phyloP scores from a whole-genome alignment of 495 filamentous ascomycete species.

The Astrocystis sublimbata region DNA sequence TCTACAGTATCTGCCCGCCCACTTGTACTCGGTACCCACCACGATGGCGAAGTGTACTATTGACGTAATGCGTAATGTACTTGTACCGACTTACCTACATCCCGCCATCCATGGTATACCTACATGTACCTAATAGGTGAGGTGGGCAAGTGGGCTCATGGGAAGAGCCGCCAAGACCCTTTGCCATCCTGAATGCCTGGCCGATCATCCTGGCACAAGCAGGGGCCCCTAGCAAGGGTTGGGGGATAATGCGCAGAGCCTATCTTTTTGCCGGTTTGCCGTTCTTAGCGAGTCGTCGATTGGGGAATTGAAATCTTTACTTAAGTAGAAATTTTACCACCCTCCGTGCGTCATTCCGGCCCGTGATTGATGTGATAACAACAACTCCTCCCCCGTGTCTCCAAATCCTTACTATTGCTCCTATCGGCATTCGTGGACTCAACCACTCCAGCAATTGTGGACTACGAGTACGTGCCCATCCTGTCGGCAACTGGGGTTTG shows the following conservation, averaged over 20 bases:
- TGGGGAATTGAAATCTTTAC: conserved; percentile 26
- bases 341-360: not conserved
- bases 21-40: too few species aligned
- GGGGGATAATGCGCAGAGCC: not conserved
- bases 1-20: too few species aligned
- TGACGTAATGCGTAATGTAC: conserved; percentile 20
- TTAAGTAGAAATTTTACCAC: too few species aligned
- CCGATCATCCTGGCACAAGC: not conserved
- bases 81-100: too few species aligned
- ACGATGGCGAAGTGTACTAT: conserved; percentile 10
- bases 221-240: not conserved
- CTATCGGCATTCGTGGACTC: not conserved
- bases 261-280: conserved; percentile 19
- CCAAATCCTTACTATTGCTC: conserved; percentile 1
- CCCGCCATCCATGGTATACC: too few species aligned
- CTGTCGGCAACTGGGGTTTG: conserved; percentile 4
- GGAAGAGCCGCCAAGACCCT: conserved; percentile 10
- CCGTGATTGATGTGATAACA: not conserved
- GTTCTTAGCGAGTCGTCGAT: not conserved
- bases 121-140: too few species aligned
- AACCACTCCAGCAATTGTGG: not conserved
- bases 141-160: conserved; percentile 3
- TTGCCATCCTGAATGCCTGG: too few species aligned
- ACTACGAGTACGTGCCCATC: not conserved
- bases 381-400: not conserved